Evolutionary conservation across 164 flowering plant species (phyloP), one percentile per base, ranked within the genome.

Genomic region (Sextonia rubra): DNA sequence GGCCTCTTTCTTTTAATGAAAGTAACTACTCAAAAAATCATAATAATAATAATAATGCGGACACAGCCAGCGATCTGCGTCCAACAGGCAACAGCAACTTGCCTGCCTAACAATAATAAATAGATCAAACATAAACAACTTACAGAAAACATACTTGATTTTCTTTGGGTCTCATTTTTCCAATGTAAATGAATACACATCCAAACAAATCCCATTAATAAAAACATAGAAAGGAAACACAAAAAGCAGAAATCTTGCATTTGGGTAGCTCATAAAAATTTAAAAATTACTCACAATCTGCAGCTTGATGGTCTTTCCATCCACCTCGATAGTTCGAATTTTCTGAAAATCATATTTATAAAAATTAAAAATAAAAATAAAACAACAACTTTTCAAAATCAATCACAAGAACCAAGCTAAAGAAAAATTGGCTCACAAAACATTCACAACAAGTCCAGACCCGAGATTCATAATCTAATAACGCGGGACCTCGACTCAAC

Each of bases 291-390:
- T 85, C 75, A 88, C 92, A 81, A 88, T 88, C 75, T 88, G 92
- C 77, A 86, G 81, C 86, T 86, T 89, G 56, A 84, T 77, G 23
- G 90, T 85, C 83, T 89, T 89, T 27, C 90, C 92, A 58, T 87
- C 92, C 71, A 71, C 81, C 82, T 87, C 90, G 47, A 87, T 85
- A 20, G 92, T 89, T 68, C 90, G 81, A 63, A 89, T 89, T 87
- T 89, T 89, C 92, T 89, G 82, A 79, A 81, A 32, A 63, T 48
- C 18, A 5, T 26, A 48, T 37, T 24, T 2, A 29, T 8, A 72
- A 24, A 24, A n/a, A 4, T n/a, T n/a, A n/a, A n/a, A 47, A 48
- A 72, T 47, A 24, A 24, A 20, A 71, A n/a, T 3, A n/a, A 17
- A 62, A 25, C 65, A 64, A 52, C 37, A 71, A 5, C 8, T 17